These are phyloP conservation scores for Candida sphagnicola DNA, from an alignment of 805 yeast species.

Conservation along the genomic window DNA sequence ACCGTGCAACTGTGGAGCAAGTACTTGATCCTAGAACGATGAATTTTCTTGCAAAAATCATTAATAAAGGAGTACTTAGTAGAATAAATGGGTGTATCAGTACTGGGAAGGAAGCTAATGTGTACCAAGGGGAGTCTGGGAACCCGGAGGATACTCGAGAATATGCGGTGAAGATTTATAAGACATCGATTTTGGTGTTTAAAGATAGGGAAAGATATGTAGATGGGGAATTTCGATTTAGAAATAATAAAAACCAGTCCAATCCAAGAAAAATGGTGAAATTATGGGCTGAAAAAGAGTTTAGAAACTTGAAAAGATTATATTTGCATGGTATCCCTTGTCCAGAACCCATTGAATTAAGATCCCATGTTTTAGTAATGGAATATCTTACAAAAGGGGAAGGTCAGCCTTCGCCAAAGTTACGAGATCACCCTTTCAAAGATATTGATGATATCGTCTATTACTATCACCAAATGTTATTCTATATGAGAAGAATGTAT, in stretches of 20 bases:
- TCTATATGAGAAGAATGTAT: constrained; percentile 82
- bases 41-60: constrained; percentile 73
- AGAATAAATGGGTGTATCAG: constrained; percentile 90
- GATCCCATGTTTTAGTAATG: constrained; percentile 91
- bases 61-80: constrained; percentile 78
- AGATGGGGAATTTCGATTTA: constrained; percentile 90
- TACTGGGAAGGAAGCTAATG: constrained; percentile 99
- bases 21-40: constrained; percentile 94
- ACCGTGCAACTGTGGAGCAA: constrained; percentile 95
- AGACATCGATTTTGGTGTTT: constrained; percentile 94
- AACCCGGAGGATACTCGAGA: constrained; percentile 43
- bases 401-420: constrained; percentile 88
- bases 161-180: constrained; percentile 89
- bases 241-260: constrained; percentile 78
- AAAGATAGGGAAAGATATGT: constrained; percentile 96
- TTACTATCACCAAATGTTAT: constrained; percentile 73
- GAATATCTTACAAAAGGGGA: constrained; percentile 76
- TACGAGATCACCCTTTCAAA: constrained; percentile 76
- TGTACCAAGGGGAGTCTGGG: constrained; percentile 72
- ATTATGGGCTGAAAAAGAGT: constrained; percentile 98
- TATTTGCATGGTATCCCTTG: constrained; percentile 79
- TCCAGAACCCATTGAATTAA: constrained; percentile 87
- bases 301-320: constrained; percentile 83
- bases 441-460: constrained; percentile 61
- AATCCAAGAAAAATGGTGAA: constrained; percentile 97